Evolutionary conservation across 2,329 filamentous ascomycete genomes (phyloP), one percentile per base, ranked within the genome.

Genomic region (Trichoderma cornu-damae): DNA sequence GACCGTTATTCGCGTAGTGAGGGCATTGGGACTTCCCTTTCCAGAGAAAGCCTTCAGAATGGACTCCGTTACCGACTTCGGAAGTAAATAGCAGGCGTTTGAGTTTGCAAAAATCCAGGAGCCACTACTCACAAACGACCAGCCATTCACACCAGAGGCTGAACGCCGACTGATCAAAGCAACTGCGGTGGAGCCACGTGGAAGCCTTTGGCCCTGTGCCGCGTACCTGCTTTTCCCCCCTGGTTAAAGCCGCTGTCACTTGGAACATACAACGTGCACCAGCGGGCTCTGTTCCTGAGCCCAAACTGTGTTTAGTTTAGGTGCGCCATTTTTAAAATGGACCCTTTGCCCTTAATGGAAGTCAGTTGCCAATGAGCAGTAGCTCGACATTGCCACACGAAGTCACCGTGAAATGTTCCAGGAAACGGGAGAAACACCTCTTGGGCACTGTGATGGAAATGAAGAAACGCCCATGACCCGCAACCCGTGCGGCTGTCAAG

Each of bases 231-330:
- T 34, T 55, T 50, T 18, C 22, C 22, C 50, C 50, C 50, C 50
- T 46, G 50, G 38, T 26, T 9, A 42, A 16, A 12, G 40, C 50
- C 42, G 52, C 52, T 55, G 52, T 55, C 52, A 55, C 42, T 14
- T 20, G 22, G n/a, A 26, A 24, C 12, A 28, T 4, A 11, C 40
- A 38, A 30, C 32, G 32, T 55, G 52, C 26, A 20, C 22, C 24
- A 26, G 38, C 43, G 24, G 24, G 16, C 16, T 47, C 42, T 24
- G 53, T 57, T 32, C 53, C 53, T 57, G 53, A 40, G 35, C 4
- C 53, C 53, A 57, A 57, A 49, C 53, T 49, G 20, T 26, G 14
- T 57, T 57, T 14, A 49, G 53, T 49, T 26, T 57, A 57, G 53
- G 46, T 57, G 43, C 46, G 43, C 44, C 35, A 57, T 57, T 49